These are phyloP conservation scores for Jaenimonas drosophilae DNA, from an alignment of 208 protist genomes.

Conservation along the genomic window DNA sequence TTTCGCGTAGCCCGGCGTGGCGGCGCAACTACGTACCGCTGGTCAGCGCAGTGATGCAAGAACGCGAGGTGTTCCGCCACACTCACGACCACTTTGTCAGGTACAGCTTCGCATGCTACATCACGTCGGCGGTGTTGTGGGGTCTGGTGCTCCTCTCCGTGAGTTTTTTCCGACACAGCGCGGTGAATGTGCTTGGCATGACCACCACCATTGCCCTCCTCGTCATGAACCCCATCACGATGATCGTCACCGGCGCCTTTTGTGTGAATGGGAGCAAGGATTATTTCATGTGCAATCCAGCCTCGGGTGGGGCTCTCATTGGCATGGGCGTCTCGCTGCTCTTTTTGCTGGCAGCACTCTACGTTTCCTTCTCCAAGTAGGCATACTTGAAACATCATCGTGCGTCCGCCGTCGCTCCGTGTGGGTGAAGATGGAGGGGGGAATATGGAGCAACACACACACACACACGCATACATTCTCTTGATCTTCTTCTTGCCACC, in stretches of 20 bases:
- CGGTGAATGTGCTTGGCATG: slow-evolving; percentile 44
- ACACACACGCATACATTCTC: no score
- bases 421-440: background rate
- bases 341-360: slow-evolving; percentile 39
- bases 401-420: background rate
- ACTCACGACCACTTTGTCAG: slow-evolving; percentile 50
- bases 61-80: slow-evolving; percentile 16
- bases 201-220: slow-evolving; percentile 43
- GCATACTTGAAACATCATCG: background rate
- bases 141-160: slow-evolving; percentile 43
- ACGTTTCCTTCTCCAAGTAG: slow-evolving; percentile 27
- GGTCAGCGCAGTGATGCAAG: slow-evolving; percentile 12
- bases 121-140: slow-evolving; percentile 38
- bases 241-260: slow-evolving; percentile 50
- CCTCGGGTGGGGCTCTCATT: slow-evolving; percentile 52
- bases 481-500: no score
- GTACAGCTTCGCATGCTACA: slow-evolving; percentile 47
- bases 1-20: slow-evolving; percentile 31
- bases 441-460: background rate
- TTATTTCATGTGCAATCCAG: slow-evolving; percentile 57
- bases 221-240: slow-evolving; percentile 59
- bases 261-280: slow-evolving; percentile 44
- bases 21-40: slow-evolving; percentile 52
- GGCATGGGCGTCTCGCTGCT: slow-evolving; percentile 50
- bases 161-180: slow-evolving; percentile 34